Conservation (phyloP, 768 basidiomycete species). For the Chlorophyllum brunneum region DNA sequence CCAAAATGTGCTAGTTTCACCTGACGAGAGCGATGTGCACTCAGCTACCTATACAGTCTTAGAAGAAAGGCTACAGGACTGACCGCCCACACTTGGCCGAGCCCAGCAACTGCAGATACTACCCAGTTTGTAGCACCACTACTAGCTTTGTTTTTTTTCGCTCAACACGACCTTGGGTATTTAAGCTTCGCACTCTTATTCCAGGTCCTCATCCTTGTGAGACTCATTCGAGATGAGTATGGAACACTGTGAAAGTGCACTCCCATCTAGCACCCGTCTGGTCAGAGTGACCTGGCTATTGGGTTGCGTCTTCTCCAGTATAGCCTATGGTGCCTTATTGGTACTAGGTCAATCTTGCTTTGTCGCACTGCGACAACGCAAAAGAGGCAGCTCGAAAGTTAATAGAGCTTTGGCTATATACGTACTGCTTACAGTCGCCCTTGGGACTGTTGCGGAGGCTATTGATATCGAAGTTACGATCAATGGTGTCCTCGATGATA, state of each 20-base stretch:
- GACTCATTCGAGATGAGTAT: constrained; percentile 16
- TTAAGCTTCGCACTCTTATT: no score
- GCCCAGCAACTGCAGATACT: no score
- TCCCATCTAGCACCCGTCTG: not conserved
- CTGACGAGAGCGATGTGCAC: no score
- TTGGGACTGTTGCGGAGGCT: not conserved
- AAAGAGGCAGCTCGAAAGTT: not conserved
- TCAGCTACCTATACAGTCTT: no score
- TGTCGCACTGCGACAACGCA: not conserved
- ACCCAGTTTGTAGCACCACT: no score
- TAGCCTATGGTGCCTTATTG: not conserved
- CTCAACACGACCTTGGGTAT: no score
- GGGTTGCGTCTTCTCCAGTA: not conserved
- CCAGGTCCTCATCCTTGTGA: no score
- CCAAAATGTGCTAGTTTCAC: no score
- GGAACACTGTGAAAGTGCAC: constrained; percentile 20
- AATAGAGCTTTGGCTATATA: not conserved
- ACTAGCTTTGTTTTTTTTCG: no score
- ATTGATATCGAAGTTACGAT: not conserved
- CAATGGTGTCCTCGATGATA: not conserved
- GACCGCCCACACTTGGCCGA: no score
- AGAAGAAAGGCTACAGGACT: no score
- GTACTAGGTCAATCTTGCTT: not conserved
- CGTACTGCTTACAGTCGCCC: not conserved
- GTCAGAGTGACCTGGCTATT: not conserved